A percentile compares a stretch with the other conserved stretches of the same genome.
phyloP scores from a whole-genome alignment of 1,284 basidiomycete species.

The Fomitiporia mediterranea region DNA sequence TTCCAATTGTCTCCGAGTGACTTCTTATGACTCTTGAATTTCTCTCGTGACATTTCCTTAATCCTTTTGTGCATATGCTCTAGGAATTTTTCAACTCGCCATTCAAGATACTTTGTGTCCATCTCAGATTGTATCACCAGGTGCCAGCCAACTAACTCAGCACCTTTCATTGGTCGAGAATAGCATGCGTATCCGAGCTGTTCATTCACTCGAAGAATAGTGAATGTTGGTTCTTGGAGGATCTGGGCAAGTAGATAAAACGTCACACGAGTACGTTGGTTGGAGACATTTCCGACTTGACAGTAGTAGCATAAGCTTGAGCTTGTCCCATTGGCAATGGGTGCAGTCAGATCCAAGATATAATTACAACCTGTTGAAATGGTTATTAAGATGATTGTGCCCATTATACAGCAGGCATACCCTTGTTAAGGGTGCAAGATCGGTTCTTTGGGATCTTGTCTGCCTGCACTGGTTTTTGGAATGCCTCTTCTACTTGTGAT shows the following conservation, averaged over 20 bases:
- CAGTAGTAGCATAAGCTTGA: constrained; percentile 78
- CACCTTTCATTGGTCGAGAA: constrained; percentile 52
- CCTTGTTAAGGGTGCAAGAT: constrained; percentile 63
- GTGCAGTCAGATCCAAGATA: constrained; percentile 63
- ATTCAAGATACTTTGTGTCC: constrained; percentile 79
- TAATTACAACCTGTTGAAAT: constrained; percentile 56
- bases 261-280: constrained; percentile 53
- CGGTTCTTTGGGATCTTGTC: constrained; percentile 52
- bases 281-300: constrained; percentile 60
- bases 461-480: constrained; percentile 53
- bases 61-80: constrained; percentile 60
- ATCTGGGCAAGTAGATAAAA: constrained; percentile 70
- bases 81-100: constrained; percentile 85
- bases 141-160: constrained; percentile 72
- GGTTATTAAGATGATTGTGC: constrained; percentile 19
- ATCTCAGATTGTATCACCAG: constrained; percentile 91
- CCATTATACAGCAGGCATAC: constrained; percentile 34
- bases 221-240: constrained; percentile 87
- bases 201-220: constrained; percentile 89
- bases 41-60: constrained; percentile 52
- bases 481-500: constrained; percentile 64
- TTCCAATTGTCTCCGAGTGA: constrained; percentile 61
- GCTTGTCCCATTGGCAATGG: constrained; percentile 86
- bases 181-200: constrained; percentile 92
- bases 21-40: constrained; percentile 55